A percentile compares a stretch with the other conserved stretches of the same genome.
phyloP scores from a whole-genome alignment of 2,329 filamentous ascomycete genomes.

The Sphaerostilbella broomeana region DNA sequence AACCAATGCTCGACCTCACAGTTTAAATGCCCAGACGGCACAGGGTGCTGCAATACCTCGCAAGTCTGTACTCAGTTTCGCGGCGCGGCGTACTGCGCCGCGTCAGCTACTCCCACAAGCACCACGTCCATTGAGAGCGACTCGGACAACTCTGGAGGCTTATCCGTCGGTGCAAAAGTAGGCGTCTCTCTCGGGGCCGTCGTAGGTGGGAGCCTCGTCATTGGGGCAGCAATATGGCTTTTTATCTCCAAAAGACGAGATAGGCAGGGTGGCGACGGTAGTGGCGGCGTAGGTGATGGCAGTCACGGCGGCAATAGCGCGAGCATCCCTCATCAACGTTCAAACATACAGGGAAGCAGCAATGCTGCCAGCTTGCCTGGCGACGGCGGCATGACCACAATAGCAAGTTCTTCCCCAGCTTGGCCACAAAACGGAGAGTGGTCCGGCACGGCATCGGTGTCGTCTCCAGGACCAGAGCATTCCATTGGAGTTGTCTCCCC shows the following conservation, averaged over 20 bases:
- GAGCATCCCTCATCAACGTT: neutral
- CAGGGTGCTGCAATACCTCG: constrained; percentile 44
- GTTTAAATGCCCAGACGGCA: constrained; percentile 37
- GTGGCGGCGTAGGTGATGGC: neutral
- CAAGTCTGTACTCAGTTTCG: constrained; percentile 35
- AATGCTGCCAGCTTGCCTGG: constrained; percentile 16
- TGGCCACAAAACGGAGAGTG: constrained; percentile 25
- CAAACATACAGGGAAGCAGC: no score
- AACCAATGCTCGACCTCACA: constrained; percentile 41
- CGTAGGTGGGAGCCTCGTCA: constrained; percentile 34
- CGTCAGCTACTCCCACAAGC: constrained; percentile 23
- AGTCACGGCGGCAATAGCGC: neutral
- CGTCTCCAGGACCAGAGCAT: constrained; percentile 35
- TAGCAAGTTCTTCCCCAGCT: constrained; percentile 6
- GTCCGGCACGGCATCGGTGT: constrained; percentile 38
- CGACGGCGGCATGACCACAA: constrained; percentile 13
- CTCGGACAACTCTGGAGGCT: neutral
- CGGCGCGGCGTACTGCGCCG: constrained; percentile 35
- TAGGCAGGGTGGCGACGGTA: neutral
- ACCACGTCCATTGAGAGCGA: constrained; percentile 16
- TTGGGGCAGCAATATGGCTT: constrained; percentile 41
- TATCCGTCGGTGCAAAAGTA: constrained; percentile 43
- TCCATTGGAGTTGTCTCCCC: constrained; percentile 29
- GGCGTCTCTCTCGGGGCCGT: constrained; percentile 51
- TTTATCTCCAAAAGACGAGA: constrained; percentile 36